phyloP scores from a whole-genome alignment of 1,284 basidiomycete genomes.

The Cystobasidiaceae sp. region DNA sequence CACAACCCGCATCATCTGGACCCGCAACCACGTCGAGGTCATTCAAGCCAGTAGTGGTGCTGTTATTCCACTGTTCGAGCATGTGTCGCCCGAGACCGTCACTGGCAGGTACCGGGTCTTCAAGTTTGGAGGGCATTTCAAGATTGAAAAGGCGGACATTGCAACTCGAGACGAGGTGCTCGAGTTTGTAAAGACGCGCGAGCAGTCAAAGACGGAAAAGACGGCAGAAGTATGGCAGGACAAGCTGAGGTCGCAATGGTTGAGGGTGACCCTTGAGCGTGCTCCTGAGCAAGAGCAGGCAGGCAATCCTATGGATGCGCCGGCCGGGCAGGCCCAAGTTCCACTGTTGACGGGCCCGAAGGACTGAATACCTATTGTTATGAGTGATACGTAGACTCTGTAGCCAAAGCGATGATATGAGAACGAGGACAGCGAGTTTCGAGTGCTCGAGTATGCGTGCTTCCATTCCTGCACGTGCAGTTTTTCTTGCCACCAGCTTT shows the following conservation, averaged over 20 bases:
- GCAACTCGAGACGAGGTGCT: slow-evolving; percentile 11
- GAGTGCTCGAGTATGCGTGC: no score
- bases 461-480: no score
- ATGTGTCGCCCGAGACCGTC: neutral
- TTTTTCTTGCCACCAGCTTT: no score
- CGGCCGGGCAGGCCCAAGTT: no score
- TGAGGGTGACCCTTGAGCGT: neutral
- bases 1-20: slow-evolving; percentile 1
- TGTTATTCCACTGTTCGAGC: neutral
- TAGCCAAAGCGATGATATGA: no score
- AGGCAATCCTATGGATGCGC: slow-evolving; percentile 4
- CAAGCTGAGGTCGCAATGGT: slow-evolving; percentile 1
- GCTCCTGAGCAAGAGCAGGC: neutral
- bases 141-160: neutral
- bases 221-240: slow-evolving; percentile 1
- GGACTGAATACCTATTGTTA: no score
- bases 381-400: no score
- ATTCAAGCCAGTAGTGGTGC: neutral
- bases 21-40: neutral
- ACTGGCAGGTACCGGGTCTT: neutral
- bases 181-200: slow-evolving; percentile 15
- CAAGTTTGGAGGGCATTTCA: neutral
- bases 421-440: no score
- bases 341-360: no score
- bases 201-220: slow-evolving; percentile 8